phyloP scores from a whole-genome alignment of 768 basidiomycete genomes.

The Neoboletus magnificus region DNA sequence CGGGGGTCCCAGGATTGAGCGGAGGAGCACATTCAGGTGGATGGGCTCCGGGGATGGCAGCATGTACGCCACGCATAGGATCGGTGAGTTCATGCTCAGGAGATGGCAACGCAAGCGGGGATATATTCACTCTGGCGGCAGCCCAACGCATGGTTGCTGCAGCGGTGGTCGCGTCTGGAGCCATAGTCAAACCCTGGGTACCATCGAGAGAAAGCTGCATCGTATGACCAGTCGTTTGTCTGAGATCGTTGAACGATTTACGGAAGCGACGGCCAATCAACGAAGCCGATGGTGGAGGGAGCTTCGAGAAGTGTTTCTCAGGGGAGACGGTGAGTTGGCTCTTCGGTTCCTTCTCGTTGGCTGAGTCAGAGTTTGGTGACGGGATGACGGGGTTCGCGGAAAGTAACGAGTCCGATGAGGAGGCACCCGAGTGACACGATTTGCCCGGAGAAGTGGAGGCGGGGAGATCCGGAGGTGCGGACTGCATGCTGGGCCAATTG shows the following conservation, averaged over 20 bases:
- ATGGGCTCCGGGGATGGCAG: constrained; percentile 64
- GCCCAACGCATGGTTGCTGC: constrained; percentile 86
- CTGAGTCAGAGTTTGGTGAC: constrained; percentile 9
- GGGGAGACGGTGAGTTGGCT: constrained; percentile 21
- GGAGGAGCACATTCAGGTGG: constrained; percentile 34
- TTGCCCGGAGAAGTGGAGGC: constrained; percentile 4
- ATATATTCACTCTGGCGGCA: constrained; percentile 77
- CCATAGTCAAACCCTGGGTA: constrained; percentile 30
- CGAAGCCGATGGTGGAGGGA: constrained; percentile 24
- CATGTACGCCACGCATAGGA: constrained; percentile 75
- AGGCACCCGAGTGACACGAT: constrained; percentile 1
- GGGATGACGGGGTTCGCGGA: constrained; percentile 6
- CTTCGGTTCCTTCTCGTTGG: constrained; percentile 19
- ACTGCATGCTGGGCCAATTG: constrained; percentile 15
- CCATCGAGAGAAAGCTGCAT: constrained; percentile 30
- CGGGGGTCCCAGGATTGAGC: constrained; percentile 41
- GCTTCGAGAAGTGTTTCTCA: constrained; percentile 27
- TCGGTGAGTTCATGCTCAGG: constrained; percentile 91
- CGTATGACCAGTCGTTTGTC: constrained; percentile 27
- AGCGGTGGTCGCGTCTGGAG: constrained; percentile 57
- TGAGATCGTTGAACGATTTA: constrained; percentile 45
- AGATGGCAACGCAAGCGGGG: constrained; percentile 82
- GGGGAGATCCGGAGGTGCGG: constrained; percentile 5
- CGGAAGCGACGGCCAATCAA: constrained; percentile 40
- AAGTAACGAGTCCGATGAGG: constrained; percentile 11